Evolutionary conservation across 2,329 filamentous ascomycete species (phyloP), one percentile per base, ranked within the genome.

Genomic region (Aspergillus intermedius): DNA sequence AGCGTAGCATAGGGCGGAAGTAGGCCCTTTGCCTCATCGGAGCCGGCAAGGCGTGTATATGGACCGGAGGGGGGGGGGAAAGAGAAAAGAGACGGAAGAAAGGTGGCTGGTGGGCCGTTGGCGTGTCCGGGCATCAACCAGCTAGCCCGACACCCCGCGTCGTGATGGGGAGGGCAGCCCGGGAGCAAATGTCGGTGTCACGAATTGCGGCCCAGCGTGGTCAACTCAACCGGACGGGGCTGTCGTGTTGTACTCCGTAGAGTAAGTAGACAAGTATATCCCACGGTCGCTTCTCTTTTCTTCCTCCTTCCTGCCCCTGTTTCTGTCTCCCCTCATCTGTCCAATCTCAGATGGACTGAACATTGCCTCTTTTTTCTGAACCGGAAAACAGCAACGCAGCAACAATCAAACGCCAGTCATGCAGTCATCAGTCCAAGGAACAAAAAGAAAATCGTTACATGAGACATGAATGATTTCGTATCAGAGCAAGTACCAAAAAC

Each of bases 361-460:
- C 12, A 12, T 28, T 4, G 25, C 25, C 10, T 12, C 9, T 28
- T 28, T 28, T 10, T 28, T 28, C 25, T 28, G 25, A 28, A 28
- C 34, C 13, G 34, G 34, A 46, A 59, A 59, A 51, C 8, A 17
- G 15, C 30, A 43, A 22, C 30, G 30, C 21, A 41, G 12, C 21
- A 45, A 37, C 41, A 43, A 12, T 17, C 23, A 68, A 67, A 64
- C 63, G 64, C 64, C 65, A 61, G 54, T 67, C 66, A 68, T 68
- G 66, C 66, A 67, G 61, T 68, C 65, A 60, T 68, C 63, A 67
- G 58, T 63, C 63, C 60, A 57, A 60, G 25, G 25, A 28, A 28
- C 9, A 28, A 28, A 28, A 28, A 28, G 61, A 61, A 65, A 65
- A 59, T 68, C 65, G 61, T 68, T 67, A 68, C 64, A 67, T 60